A percentile compares a stretch with the other conserved stretches of the same genome.
These are phyloP conservation scores for Rhododendron mucronatum DNA, from an alignment of 148 eudicot genomes.

Conservation along the genomic window DNA sequence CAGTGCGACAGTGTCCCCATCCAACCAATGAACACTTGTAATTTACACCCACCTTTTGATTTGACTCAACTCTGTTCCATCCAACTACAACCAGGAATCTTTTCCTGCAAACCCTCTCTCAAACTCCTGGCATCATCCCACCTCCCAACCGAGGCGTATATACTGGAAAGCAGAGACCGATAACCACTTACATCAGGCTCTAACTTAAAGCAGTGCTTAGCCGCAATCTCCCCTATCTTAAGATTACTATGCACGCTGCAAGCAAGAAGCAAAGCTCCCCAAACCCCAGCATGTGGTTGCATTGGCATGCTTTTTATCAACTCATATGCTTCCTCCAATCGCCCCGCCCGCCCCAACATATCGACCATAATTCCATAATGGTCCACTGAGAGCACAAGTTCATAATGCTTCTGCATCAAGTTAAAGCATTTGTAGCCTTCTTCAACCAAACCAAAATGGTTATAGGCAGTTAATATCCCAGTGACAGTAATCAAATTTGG, in stretches of 20 bases:
- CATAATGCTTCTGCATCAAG: constrained; percentile 40
- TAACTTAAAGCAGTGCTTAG: constrained; percentile 57
- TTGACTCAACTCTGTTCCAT: constrained; percentile 20
- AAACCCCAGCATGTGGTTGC: constrained; percentile 75
- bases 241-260: constrained; percentile 67
- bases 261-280: constrained; percentile 89
- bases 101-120: constrained; percentile 36
- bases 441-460: constrained; percentile 76
- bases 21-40: neutral
- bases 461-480: constrained; percentile 74
- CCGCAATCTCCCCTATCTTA: constrained; percentile 73
- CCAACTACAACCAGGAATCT: constrained; percentile 74
- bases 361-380: constrained; percentile 83
- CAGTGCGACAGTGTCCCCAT: neutral
- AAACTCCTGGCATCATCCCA: constrained; percentile 74
- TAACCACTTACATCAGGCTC: constrained; percentile 64
- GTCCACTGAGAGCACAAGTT: constrained; percentile 59
- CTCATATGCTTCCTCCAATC: constrained; percentile 63
- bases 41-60: neutral
- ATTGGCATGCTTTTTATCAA: constrained; percentile 74
- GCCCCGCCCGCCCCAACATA: constrained; percentile 68
- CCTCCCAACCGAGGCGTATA: constrained; percentile 64
- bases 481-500: constrained; percentile 68
- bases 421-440: constrained; percentile 66
- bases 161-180: constrained; percentile 58